Base-by-base conservation (phyloP, 805 yeast species). In the Barnettozyma siamensis region DNA sequence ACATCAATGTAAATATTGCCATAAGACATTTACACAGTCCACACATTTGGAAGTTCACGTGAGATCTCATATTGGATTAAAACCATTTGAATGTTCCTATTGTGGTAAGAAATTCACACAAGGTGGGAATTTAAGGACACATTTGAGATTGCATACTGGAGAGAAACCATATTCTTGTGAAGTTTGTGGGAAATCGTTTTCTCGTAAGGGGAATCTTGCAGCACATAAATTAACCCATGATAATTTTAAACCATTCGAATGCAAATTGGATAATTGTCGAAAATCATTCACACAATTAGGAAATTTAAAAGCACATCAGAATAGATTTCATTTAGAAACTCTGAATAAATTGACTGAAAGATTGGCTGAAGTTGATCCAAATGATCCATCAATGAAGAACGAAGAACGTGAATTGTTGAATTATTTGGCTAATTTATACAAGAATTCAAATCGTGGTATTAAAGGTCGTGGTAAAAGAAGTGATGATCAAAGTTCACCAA, bases 241-340 rank as follows among this genome's bases (percentile, higher is more conserved):
- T 42, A 79, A 84, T 52, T 67, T 76, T 42, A 80, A 84, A 54
- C 96, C 95, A 7, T 86, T 70, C 57, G 74, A 75, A 42, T 89
- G 97, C 64, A 77, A 76, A 53, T 70, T 89, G 45, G 96, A 88
- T 60, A 70, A 73, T 44, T 89, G 97, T 64, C 79, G 76, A 50
- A 88, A 88, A 64, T 73, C 83, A 5, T 89, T 89, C 55, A 85
- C 96, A 1, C 98, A 89, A 65, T 69, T 89, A 53, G 97, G 97
- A 3, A 89, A 89, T 57, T 72, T 89, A 69, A 89, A 91, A 63
- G 85, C 95, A 1, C 98, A 91, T 62, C 98, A 89, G 58, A 91
- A 89, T 63, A 72, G 89, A 52, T 88, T 88, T 57, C 98, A 88
- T 61, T 63, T 79, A 48, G 76, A 75, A 13, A 80, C 94, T 0